A percentile compares a stretch with the other conserved stretches of the same genome.
Conservation (phyloP, 2,329 filamentous ascomycete genomes). For the Penicillium aurantiogriseum region DNA sequence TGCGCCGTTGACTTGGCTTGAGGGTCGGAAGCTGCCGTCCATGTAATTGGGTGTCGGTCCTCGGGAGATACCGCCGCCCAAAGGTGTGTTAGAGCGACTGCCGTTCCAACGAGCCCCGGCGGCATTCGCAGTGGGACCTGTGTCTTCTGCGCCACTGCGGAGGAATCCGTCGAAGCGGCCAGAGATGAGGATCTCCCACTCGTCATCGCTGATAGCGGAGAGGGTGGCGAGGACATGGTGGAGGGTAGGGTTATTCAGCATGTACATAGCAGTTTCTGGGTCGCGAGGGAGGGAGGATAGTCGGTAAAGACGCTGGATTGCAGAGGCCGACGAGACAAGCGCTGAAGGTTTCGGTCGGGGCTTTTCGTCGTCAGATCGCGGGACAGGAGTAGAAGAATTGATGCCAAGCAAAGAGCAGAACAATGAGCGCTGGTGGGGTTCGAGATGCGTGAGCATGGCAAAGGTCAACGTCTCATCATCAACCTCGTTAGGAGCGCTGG, state of each 20-base stretch:
- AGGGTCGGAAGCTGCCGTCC: slow-evolving; percentile 44
- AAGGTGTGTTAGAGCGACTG: slow-evolving; percentile 41
- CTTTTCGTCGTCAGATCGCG: slow-evolving; percentile 59
- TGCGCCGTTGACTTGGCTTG: slow-evolving; percentile 41
- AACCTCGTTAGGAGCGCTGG: slow-evolving; percentile 78
- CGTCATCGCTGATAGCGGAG: slow-evolving; percentile 81
- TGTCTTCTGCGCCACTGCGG: slow-evolving; percentile 80
- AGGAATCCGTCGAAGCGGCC: slow-evolving; percentile 94
- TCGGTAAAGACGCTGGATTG: slow-evolving; percentile 82
- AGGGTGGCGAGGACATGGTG: slow-evolving; percentile 87
- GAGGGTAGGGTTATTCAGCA: slow-evolving; percentile 76
- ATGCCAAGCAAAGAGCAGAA: slow-evolving; percentile 78
- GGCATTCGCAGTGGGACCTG: slow-evolving; percentile 26
- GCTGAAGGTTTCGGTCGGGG: slow-evolving; percentile 68
- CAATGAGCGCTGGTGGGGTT: slow-evolving; percentile 69
- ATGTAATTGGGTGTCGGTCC: slow-evolving; percentile 36
- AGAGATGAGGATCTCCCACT: slow-evolving; percentile 94
- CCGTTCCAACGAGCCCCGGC: slow-evolving; percentile 34
- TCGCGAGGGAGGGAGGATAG: slow-evolving; percentile 72
- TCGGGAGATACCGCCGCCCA: slow-evolving; percentile 35
- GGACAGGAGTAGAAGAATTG: slow-evolving; percentile 58
- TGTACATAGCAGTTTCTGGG: slow-evolving; percentile 79
- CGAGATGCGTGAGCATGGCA: slow-evolving; percentile 85
- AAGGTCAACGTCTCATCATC: slow-evolving; percentile 93
- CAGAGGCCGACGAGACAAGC: slow-evolving; percentile 70